Base-by-base conservation (phyloP, 2,329 filamentous ascomycete genomes). In the Dryadomyces quercus-mongolicae region DNA sequence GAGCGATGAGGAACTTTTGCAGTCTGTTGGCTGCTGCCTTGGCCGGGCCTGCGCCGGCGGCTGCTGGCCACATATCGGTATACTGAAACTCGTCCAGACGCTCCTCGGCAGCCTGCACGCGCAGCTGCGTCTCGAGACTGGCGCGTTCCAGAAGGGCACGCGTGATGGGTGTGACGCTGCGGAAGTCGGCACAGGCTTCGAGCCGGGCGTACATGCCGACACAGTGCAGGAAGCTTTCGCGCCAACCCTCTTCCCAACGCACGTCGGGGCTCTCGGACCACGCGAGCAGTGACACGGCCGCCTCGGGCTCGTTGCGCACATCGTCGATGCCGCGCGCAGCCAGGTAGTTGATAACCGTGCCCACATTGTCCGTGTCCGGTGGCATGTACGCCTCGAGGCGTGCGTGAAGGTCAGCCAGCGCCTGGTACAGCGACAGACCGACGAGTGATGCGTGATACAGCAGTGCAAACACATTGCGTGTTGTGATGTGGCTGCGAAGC, bases 401-500 rank as follows among this genome's bases (percentile, higher is more conserved):
- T 8, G 74, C 68, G 43, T 82, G 80, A 0, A 88, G 68, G 60
- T 86, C 84, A 0, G 70, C 71, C 5, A 88, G 67, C 40, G 83
- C 81, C 60, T 85, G 80, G 59, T 76, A 77, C 0, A 87, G 65
- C 5, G 82, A 81, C 1, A 79, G 62, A 0, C 84, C 84, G 2
- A 87, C 82, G 0, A 87, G 71, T 0, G 83, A 82, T 21, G 79
- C 78, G 52, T 80, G 74, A 60, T 80, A 82, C 2, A 86, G 65
- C 38, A 86, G 67, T 0, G 83, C 84, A 60, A 88, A 81, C 47
- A 86, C 77, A 61, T 87, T 88, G 20, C 84, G 77, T 1, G 83
- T 84, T 0, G 84, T 82, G 49, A 86, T 73, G 59, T 83, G 80
- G 58, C 85, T 74, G 1, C 80, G 71, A 1, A 75, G 71, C 53